Evolutionary conservation across 2,329 filamentous ascomycete species (phyloP), one percentile per base, ranked within the genome.

Genomic region (Volutella citrinella): DNA sequence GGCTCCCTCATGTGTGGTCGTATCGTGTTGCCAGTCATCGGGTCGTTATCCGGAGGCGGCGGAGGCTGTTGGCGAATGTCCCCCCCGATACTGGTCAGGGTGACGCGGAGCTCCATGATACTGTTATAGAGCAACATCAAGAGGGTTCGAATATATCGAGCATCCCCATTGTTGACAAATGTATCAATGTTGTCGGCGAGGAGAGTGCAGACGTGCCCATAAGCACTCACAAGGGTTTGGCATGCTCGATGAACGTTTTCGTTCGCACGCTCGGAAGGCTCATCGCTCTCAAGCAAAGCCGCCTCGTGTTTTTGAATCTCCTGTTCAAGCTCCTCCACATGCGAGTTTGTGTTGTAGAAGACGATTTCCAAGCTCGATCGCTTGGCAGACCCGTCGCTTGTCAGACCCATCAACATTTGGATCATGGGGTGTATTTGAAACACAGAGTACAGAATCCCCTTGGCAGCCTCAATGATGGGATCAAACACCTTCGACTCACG

Each of bases 381-480:
- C 51, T 79, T 80, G 15, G 70, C 64, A 9, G 75, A 76, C 19
- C 72, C 75, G 39, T 82, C 78, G 45, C 71, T 76, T 29, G 77
- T 74, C 30, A 83, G 64, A 26, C 74, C 70, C 57, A 82, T 77
- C 33, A 84, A 64, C 59, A 76, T 78, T 56, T 83, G 78, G 39
- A 84, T 80, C 61, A 78, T 78, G 6, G 79, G 79, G 42, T 84
- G 80, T 17, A 83, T 78, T 53, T 82, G 78, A 43, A 82, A 83
- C 19, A 83, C 70, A 5, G 80, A 78, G 54, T 82, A 83, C 4
- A 83, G 66, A 16, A 83, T 76, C 18, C 79, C 79, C 52, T 82
- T 82, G 19, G 80, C 79, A 11, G 76, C 74, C 51, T 84, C 80
- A 19, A 82, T 63, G 4, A 82, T 68, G 2, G 78, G 77, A 47